These are phyloP conservation scores for Pittosporum tobira DNA, from an alignment of 129 eudicot genomes.

Conservation along the genomic window DNA sequence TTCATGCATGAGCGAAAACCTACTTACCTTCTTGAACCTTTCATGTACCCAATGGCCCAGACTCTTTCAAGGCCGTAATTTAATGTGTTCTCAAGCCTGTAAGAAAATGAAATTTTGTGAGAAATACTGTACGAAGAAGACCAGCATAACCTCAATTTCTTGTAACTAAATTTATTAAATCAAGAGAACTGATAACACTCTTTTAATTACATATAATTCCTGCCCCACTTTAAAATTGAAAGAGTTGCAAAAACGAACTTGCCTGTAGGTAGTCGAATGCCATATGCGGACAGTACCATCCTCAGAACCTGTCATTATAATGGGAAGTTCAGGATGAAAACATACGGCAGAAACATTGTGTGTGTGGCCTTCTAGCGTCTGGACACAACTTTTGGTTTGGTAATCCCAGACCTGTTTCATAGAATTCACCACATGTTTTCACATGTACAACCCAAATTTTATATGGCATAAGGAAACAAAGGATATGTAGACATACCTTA, in stretches of 20 bases:
- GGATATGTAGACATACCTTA: conserved; percentile 44
- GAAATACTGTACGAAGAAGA: not conserved
- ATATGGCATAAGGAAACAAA: not conserved
- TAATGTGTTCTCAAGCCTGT: conserved; percentile 91
- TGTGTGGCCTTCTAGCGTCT: conserved; percentile 95
- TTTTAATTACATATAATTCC: not conserved
- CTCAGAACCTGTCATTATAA: conserved; percentile 94
- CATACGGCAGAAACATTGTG: conserved; percentile 93
- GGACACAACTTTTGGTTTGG: conserved; percentile 88
- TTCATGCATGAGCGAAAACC: conserved; percentile 4
- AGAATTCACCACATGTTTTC: conserved; percentile 12
- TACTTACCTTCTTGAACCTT: conserved; percentile 81
- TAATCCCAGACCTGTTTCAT: conserved; percentile 93
- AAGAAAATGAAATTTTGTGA: conserved; percentile 11
- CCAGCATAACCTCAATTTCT: no score
- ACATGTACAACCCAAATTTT: not conserved
- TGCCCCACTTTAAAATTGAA: not conserved
- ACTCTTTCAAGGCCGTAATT: conserved; percentile 94
- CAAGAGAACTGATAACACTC: not conserved
- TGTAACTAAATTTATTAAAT: not conserved
- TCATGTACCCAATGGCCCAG: conserved; percentile 92
- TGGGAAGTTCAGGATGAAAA: conserved; percentile 91
- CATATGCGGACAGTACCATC: conserved; percentile 98
- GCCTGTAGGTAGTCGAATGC: conserved; percentile 95
- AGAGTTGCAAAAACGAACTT: not conserved